Percentiles rank a stretch among this genome's conserved stretches.
These are phyloP conservation scores for Cucumis sativus DNA, from an alignment of 306 rosid species.

Conservation along the genomic window Cucumber_9930_V3 NC_026657.2:15437001-15437500, in stretches of 20 bases:
- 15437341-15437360: no score
- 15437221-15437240: constrained; percentile 88
- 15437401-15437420: background rate
- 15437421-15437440: background rate
- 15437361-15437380: no score
- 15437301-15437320: constrained; percentile 5
- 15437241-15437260: constrained; percentile 89
- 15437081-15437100: constrained; percentile 19
- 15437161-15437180: constrained; percentile 93
- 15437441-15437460: background rate
- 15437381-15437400: background rate
- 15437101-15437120: constrained; percentile 27
- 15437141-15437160: constrained; percentile 62
- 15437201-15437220: constrained; percentile 62
- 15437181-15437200: constrained; percentile 85
- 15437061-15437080: constrained; percentile 27
- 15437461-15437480: background rate
- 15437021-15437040: constrained; percentile 17
- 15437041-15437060: constrained; percentile 13
- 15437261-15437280: constrained; percentile 71
- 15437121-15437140: constrained; percentile 61
- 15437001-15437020: constrained; percentile 23
- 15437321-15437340: background rate
- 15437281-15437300: constrained; percentile 62
- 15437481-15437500: background rate